Percentiles rank a stretch among this genome's conserved stretches.
These are phyloP conservation scores for Aspergillus chevalieri DNA, from an alignment of 2,329 filamentous ascomycete species.

Conservation along the genomic window DNA sequence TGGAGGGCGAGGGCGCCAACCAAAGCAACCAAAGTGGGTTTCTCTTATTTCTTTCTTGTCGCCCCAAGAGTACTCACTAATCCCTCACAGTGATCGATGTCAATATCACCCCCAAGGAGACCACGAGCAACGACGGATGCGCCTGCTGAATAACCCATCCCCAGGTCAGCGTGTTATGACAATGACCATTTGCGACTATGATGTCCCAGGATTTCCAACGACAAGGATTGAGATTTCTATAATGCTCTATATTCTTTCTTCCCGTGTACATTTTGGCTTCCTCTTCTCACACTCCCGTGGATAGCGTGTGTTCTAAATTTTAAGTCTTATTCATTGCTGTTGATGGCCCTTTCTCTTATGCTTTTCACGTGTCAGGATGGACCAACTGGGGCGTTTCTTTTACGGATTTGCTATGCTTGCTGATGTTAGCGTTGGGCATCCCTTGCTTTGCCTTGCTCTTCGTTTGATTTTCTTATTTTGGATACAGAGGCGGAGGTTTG, in stretches of 20 bases:
- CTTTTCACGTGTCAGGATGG: neutral
- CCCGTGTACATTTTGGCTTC: conserved; percentile 33
- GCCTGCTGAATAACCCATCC: conserved; percentile 46
- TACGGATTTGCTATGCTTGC: too few relatives aligned
- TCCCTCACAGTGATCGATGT: conserved; percentile 76
- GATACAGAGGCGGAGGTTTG: neutral
- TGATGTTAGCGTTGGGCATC: too few relatives aligned
- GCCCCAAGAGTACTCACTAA: conserved; percentile 18
- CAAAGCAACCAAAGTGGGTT: conserved; percentile 73
- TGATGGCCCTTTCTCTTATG: neutral
- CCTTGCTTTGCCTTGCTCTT: conserved; percentile 1
- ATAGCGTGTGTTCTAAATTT: conserved; percentile 27
- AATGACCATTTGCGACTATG: conserved; percentile 7
- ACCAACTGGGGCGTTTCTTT: too few relatives aligned
- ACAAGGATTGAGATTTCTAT: conserved; percentile 28
- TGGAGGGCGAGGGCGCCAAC: conserved; percentile 83
- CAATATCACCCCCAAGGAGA: conserved; percentile 67
- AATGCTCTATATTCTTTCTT: conserved; percentile 27
- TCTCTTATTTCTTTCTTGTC: neutral
- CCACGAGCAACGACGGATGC: conserved; percentile 67
- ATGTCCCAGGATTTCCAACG: conserved; percentile 16
- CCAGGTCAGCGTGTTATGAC: conserved; percentile 5
- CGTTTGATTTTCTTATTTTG: conserved; percentile 2
- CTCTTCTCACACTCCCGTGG: conserved; percentile 20
- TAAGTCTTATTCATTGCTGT: conserved; percentile 5